phyloP scores from a whole-genome alignment of 495 filamentous ascomycete species.

The Podospora didyma region DNA sequence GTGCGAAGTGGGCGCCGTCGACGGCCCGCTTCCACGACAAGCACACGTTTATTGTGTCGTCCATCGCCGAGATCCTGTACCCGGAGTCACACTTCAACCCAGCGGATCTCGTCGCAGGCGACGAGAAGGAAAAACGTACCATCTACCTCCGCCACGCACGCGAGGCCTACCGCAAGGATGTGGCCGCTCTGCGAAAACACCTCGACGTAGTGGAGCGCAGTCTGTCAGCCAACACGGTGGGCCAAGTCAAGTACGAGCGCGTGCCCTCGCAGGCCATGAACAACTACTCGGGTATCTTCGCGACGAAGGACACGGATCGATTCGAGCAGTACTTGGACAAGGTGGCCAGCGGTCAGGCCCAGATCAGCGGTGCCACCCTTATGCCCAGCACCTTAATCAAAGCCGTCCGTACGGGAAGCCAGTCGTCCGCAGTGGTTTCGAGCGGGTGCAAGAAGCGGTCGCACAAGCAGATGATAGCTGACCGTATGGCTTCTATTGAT shows the following conservation, averaged over 20 bases:
- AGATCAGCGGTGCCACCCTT: conserved; percentile 43
- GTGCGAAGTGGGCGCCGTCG: conserved; percentile 49
- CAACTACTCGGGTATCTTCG: conserved; percentile 38
- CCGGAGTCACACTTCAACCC: conserved; percentile 15
- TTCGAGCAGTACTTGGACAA: conserved; percentile 38
- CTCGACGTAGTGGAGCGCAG: conserved; percentile 45
- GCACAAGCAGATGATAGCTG: conserved; percentile 10
- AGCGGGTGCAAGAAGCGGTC: background rate
- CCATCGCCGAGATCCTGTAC: conserved; percentile 45
- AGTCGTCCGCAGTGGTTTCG: background rate
- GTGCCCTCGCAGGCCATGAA: conserved; percentile 48
- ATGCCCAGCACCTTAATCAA: conserved; percentile 36
- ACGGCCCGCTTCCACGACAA: conserved; percentile 44
- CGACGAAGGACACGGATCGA: conserved; percentile 34
- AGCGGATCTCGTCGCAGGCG: conserved; percentile 4
- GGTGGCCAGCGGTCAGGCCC: conserved; percentile 29
- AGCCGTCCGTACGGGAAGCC: conserved; percentile 6
- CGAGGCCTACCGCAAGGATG: conserved; percentile 36
- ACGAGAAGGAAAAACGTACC: conserved; percentile 26
- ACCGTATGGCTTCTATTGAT: conserved; percentile 6
- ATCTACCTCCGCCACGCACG: conserved; percentile 44
- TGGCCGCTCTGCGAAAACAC: conserved; percentile 38
- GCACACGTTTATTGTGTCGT: conserved; percentile 43
- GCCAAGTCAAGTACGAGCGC: conserved; percentile 42
- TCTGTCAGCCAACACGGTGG: conserved; percentile 32